phyloP scores from a whole-genome alignment of 495 filamentous ascomycete species.

The Tirmania nivea region DNA sequence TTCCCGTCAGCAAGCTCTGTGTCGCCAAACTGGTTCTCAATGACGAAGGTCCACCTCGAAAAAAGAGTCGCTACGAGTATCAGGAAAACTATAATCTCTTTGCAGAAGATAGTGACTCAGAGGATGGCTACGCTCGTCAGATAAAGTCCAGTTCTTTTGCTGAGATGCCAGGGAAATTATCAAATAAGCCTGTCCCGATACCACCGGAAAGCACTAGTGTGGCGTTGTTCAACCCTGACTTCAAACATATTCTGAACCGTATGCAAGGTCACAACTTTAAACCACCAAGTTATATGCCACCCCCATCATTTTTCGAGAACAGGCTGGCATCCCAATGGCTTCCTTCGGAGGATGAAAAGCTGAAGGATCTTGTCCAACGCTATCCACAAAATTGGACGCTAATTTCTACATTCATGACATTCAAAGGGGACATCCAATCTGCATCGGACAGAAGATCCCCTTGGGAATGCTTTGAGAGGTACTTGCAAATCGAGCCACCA shows the following conservation, averaged over 20 bases:
- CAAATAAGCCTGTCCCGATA: conserved; percentile 26
- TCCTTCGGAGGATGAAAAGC: conserved; percentile 65
- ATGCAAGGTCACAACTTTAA: conserved; percentile 82
- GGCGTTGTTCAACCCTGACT: conserved; percentile 73
- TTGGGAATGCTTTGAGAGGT: conserved; percentile 97
- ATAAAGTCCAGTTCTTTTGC: conserved; percentile 22
- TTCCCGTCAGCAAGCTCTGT: conserved; percentile 74
- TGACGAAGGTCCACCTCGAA: conserved; percentile 43
- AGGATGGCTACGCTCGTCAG: conserved; percentile 20
- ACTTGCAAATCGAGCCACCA: conserved; percentile 68
- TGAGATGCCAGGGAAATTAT: conserved; percentile 22
- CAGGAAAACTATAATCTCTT: conserved; percentile 24
- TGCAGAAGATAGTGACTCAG: conserved; percentile 40
- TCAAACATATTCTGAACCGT: conserved; percentile 71
- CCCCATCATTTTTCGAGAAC: conserved; percentile 68
- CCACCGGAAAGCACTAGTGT: conserved; percentile 54
- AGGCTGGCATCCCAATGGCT: conserved; percentile 79
- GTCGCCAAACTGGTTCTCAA: conserved; percentile 55
- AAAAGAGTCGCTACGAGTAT: conserved; percentile 61
- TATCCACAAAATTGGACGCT: conserved; percentile 95
- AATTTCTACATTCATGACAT: conserved; percentile 54
- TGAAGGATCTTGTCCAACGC: conserved; percentile 65
- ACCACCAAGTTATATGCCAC: conserved; percentile 87
- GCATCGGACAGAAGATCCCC: conserved; percentile 77
- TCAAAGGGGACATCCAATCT: conserved; percentile 54